phyloP scores from a whole-genome alignment of 208 protist genomes.

The Acanthamoeba castellanii region DNA sequence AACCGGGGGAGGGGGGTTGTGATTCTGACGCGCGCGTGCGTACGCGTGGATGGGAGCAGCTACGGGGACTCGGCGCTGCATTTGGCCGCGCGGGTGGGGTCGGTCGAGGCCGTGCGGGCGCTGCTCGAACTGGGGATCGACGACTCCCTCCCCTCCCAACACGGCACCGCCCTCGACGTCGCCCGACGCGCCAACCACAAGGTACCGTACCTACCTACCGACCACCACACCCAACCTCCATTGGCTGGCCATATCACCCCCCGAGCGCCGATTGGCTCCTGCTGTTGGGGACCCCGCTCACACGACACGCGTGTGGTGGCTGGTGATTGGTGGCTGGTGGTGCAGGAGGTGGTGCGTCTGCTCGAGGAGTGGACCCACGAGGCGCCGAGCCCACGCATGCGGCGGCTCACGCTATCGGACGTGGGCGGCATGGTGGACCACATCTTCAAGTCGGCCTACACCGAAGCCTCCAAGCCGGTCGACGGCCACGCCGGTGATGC shows the following conservation, averaged over 20 bases:
- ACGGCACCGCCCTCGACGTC: not conserved
- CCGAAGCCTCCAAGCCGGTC: not conserved
- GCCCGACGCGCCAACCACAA: not conserved
- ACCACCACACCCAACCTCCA: too few species aligned
- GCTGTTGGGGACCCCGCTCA: too few species aligned
- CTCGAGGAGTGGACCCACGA: not conserved
- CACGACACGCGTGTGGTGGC: too few species aligned
- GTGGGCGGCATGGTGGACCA: not conserved
- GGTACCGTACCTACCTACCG: not conserved
- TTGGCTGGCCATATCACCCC: too few species aligned
- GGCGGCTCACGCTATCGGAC: not conserved
- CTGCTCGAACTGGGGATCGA: not conserved
- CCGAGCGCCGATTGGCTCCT: not conserved
- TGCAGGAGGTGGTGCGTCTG: not conserved
- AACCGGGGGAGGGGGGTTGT: too few species aligned
- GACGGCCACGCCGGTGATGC: too few species aligned
- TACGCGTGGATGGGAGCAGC: not conserved
- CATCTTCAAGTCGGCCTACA: not conserved
- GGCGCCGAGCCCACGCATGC: not conserved
- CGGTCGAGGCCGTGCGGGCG: not conserved
- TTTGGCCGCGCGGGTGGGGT: not conserved
- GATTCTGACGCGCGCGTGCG: not conserved
- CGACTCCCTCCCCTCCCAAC: not conserved
- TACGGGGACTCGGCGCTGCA: not conserved
- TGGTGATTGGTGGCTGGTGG: not conserved